A percentile compares a stretch with the other conserved stretches of the same genome.
These are phyloP conservation scores for Urostyla sp. DNA, from an alignment of 73 alveolate genomes.

Conservation along the genomic window DNA sequence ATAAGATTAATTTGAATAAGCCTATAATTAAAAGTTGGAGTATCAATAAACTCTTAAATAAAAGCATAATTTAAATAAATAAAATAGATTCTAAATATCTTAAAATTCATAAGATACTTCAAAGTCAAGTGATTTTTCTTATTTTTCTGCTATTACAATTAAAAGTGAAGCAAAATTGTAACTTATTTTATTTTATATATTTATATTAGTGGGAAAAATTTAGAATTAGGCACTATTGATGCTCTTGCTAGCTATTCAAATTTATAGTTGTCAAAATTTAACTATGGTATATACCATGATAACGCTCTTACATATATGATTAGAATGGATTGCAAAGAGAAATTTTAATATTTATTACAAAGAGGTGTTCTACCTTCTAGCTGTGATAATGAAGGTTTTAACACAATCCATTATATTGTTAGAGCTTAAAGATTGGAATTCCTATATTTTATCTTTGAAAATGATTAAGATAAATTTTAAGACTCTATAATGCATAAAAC, in stretches of 20 bases:
- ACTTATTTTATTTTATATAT: not conserved
- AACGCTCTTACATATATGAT: constrained; percentile 57
- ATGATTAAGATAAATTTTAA: constrained; percentile 1
- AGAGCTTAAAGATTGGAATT: constrained; percentile 27
- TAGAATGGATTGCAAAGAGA: constrained; percentile 4
- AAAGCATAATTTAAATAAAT: not conserved
- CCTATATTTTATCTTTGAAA: constrained; percentile 25
- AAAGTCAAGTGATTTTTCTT: not conserved
- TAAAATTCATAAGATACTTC: not conserved
- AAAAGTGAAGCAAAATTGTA: not conserved
- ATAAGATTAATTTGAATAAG: not conserved
- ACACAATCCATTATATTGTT: constrained; percentile 30
- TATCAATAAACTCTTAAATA: not conserved
- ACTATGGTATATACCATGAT: constrained; percentile 38
- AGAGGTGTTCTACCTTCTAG: constrained; percentile 15
- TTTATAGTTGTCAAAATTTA: not conserved
- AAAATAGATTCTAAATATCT: not conserved
- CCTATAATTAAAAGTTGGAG: too few relatives aligned
- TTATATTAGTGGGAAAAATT: too few relatives aligned
- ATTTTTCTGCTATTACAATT: not conserved
- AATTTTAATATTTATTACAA: constrained; percentile 24
- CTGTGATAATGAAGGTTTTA: constrained; percentile 14
- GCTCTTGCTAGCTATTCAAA: constrained; percentile 35
- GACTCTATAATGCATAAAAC: not conserved
- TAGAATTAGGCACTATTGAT: constrained; percentile 36